Evolutionary conservation across 768 basidiomycete species (phyloP).

Genomic region (Tulasnella calospora): DNA sequence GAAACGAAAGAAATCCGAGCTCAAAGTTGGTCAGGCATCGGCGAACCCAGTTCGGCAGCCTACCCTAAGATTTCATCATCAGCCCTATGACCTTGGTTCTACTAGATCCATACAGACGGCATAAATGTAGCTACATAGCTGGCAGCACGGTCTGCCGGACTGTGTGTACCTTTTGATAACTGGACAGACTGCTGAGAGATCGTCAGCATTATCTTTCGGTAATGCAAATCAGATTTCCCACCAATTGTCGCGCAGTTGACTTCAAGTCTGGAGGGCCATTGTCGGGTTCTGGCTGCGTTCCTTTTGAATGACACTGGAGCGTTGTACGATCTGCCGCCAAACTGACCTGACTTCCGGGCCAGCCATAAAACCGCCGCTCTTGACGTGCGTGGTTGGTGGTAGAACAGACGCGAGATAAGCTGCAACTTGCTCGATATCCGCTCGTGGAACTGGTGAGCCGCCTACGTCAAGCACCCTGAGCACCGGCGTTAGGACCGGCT

Average conservation of each 20-base stretch:
- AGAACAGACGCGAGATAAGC: neutral
- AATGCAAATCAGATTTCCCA: neutral
- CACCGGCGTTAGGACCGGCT: neutral
- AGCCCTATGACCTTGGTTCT: too few species aligned
- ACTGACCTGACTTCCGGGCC: neutral
- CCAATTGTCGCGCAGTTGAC: neutral
- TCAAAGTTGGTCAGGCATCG: too few species aligned
- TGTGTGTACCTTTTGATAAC: neutral
- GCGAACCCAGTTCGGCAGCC: too few species aligned
- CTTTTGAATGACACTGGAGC: neutral
- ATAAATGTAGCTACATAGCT: too few species aligned
- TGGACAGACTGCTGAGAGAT: too few species aligned
- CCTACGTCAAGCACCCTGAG: neutral
- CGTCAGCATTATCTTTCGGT: neutral
- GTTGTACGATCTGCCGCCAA: neutral
- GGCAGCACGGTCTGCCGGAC: neutral
- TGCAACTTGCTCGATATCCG: neutral
- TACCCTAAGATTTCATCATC: too few species aligned
- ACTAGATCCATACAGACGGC: too few species aligned
- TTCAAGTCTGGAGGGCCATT: neutral
- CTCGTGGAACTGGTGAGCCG: neutral
- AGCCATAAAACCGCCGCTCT: neutral
- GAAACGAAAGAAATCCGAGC: too few species aligned
- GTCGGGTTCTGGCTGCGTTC: neutral
- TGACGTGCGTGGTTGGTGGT: neutral